Conservation (phyloP, 495 filamentous ascomycete genomes). For the Thozetella sp. region DNA sequence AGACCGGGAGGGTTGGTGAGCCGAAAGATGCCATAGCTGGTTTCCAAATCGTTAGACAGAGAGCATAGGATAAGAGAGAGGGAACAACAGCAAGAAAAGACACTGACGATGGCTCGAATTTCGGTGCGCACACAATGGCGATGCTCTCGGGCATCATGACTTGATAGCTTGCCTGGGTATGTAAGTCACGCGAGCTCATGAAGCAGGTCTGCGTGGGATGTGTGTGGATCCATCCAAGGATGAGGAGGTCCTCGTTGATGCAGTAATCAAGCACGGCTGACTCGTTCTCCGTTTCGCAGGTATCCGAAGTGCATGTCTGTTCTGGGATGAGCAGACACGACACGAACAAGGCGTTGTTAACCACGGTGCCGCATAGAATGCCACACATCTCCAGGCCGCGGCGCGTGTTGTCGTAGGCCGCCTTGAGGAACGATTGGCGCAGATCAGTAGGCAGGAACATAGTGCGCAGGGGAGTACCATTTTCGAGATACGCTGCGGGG, state of each 20-base stretch:
- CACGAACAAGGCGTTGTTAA: conserved; percentile 93
- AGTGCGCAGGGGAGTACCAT: conserved; percentile 80
- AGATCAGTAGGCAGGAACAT: conserved; percentile 82
- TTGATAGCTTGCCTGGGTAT: conserved; percentile 93
- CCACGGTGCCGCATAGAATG: conserved; percentile 85
- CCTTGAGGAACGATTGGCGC: conserved; percentile 67
- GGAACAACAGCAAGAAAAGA: neutral
- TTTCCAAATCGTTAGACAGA: neutral
- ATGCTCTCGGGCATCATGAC: conserved; percentile 93
- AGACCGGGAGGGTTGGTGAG: conserved; percentile 92
- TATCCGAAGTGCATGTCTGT: conserved; percentile 85
- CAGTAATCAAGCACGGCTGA: conserved; percentile 83
- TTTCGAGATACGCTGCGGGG: conserved; percentile 85
- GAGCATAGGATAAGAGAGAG: conserved; percentile 1
- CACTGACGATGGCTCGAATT: conserved; percentile 70
- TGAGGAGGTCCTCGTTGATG: conserved; percentile 80
- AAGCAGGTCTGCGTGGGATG: conserved; percentile 97
- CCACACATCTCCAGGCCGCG: conserved; percentile 91
- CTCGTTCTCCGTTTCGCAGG: conserved; percentile 91
- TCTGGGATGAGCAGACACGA: conserved; percentile 86
- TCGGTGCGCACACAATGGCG: conserved; percentile 94
- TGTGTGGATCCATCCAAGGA: conserved; percentile 97
- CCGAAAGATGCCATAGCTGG: conserved; percentile 87
- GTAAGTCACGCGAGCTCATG: conserved; percentile 91
- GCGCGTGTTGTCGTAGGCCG: conserved; percentile 75